These are phyloP conservation scores for Dunaliella primolecta DNA, from an alignment of 139 green algal species.

Conservation along the genomic window DNA sequence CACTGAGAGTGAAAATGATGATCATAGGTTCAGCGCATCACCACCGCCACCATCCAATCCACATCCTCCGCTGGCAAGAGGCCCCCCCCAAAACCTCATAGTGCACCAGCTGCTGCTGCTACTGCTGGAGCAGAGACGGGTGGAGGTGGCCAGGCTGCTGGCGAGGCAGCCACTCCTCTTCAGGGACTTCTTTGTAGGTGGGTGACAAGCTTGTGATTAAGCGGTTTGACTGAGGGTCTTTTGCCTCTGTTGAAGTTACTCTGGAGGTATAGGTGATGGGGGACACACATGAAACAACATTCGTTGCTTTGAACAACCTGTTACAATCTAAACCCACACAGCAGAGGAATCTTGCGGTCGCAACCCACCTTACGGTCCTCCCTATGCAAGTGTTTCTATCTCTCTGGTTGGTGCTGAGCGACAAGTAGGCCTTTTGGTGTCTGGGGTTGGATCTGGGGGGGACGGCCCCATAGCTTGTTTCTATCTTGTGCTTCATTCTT, in stretches of 20 bases:
- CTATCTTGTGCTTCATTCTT: no score
- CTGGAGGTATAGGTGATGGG: no score
- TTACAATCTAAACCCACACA: background rate
- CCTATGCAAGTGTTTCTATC: no score
- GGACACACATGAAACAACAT: background rate
- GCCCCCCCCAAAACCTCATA: background rate
- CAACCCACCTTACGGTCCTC: background rate
- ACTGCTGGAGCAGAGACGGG: background rate
- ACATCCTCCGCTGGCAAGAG: background rate
- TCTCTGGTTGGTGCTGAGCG: no score
- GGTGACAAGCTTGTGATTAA: no score
- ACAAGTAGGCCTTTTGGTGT: no score
- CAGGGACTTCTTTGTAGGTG: conserved; percentile 11
- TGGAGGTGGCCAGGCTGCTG: background rate
- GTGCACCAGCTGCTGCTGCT: conserved; percentile 13
- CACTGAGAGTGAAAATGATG: background rate
- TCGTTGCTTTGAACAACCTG: background rate
- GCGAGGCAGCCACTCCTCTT: conserved; percentile 5
- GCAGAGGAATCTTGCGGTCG: background rate
- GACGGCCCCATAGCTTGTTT: no score
- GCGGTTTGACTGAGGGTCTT: no score
- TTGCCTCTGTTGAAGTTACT: no score
- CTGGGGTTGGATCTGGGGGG: no score
- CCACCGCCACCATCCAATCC: background rate
- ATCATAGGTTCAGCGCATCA: background rate